Base-by-base conservation (phyloP, 257 asterid species). In the Knoxia roxburghii region DNA sequence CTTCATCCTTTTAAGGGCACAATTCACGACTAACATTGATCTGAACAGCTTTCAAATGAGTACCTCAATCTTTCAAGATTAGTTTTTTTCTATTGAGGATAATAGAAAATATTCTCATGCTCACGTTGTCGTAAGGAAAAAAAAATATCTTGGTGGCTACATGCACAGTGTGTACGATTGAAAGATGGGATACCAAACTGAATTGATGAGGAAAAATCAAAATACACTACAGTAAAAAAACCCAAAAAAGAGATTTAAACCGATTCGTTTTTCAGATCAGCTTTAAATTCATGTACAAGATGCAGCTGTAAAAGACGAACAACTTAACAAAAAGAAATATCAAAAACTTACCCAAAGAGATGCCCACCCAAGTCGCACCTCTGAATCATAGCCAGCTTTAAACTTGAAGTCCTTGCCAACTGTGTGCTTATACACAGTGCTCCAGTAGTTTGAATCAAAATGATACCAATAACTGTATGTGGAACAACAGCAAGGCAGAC, bases 311-410 rank as follows among this genome's bases (percentile, higher is more conserved):
- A 33, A 21, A 40, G 43, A 55, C 3, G 20, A 69, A 20, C 65
- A 75, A 32, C 45, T 39, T 46, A 39, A 29, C 15, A 51, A 23
- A 61, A 53, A 56, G 45, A 17, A 37, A 46, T 1, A 43, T 6
- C 32, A 51, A 26, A 2, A 65, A 79, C 96, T 80, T 70, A 89
- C 97, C 99, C 97, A 93, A 14, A 93, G 79, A 68, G 99, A 90
- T 56, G 99, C 97, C 99, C 99, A 93, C 30, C 96, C 94, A 78
- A 88, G 89, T 65, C 89, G 95, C 39, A 85, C 96, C 52, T 79
- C 89, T 46, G 99, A 83, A 83, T 93, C 99, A 80, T 93, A 93
- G 67, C 99, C 97, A 20, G 95, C 89, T 88, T 93, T 93, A 50
- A 93, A 66, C 73, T 90, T 93, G 86, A 77, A 88, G 80, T 93